Evolutionary conservation across 2,329 filamentous ascomycete species (phyloP).

Genomic region (Paradendryphiella salina): DNA sequence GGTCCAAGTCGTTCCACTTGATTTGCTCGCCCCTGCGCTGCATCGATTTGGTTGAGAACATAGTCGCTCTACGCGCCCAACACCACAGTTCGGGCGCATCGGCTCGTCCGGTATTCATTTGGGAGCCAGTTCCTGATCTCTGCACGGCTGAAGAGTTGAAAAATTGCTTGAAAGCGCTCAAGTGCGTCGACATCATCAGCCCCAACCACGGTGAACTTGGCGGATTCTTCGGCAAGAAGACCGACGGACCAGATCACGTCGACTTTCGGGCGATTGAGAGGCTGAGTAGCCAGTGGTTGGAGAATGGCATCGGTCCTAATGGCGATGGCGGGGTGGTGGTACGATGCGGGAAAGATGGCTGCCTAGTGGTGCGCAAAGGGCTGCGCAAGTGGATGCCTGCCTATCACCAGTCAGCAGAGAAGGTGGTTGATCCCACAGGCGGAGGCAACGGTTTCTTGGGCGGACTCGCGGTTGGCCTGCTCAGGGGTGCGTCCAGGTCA

Average conservation of each 20-base stretch:
- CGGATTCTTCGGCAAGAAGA: conserved; percentile 69
- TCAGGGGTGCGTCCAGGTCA: conserved; percentile 55
- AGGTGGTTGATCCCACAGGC: conserved; percentile 88
- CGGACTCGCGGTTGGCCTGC: conserved; percentile 60
- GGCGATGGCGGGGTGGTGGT: conserved; percentile 64
- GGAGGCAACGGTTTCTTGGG: conserved; percentile 89
- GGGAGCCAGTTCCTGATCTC: conserved; percentile 92
- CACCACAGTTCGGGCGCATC: conserved; percentile 22
- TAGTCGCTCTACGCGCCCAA: conserved; percentile 59
- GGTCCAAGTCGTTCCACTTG: conserved; percentile 79
- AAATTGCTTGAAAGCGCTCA: conserved; percentile 58
- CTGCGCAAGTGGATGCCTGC: conserved; percentile 72
- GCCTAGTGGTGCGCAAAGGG: conserved; percentile 54
- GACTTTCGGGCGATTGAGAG: conserved; percentile 47
- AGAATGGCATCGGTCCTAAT: conserved; percentile 41
- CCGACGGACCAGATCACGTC: conserved; percentile 41
- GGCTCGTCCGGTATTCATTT: conserved; percentile 72
- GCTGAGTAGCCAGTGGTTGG: conserved; percentile 46
- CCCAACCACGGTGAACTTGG: conserved; percentile 92
- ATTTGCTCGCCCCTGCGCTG: conserved; percentile 81
- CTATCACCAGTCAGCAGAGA: conserved; percentile 61
- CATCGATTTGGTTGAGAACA: conserved; percentile 72
- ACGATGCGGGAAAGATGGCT: conserved; percentile 72
- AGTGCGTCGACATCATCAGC: conserved; percentile 62
- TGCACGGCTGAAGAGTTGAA: conserved; percentile 69